Conservation (phyloP, 441 rosid species). For the Corymbia citriodora region DNA sequence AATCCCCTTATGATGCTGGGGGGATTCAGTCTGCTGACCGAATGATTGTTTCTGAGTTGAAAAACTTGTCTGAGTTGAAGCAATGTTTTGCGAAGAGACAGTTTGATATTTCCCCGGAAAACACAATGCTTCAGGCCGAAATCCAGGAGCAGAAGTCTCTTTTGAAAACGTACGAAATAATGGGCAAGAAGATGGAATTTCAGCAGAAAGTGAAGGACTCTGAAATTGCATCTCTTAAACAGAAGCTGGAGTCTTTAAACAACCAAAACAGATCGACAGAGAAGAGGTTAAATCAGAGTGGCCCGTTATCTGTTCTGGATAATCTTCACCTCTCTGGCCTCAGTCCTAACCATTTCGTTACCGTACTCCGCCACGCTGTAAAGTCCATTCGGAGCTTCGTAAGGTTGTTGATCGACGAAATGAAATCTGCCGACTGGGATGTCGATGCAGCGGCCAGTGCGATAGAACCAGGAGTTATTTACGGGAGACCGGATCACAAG, state of each 20-base stretch:
- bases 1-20: conserved; percentile 51
- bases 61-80: conserved; percentile 40
- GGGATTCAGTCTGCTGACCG: conserved; percentile 55
- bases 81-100: conserved; percentile 28
- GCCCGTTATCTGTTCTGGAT: conserved; percentile 16
- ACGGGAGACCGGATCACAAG: conserved; percentile 46
- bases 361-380: conserved; percentile 31
- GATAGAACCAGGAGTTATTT: conserved; percentile 38
- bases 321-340: conserved; percentile 8
- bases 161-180: conserved; percentile 18
- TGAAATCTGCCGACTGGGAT: conserved; percentile 73
- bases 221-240: conserved; percentile 28
- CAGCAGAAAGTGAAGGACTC: conserved; percentile 31
- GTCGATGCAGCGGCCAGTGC: conserved; percentile 46
- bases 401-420: conserved; percentile 55
- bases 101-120: conserved; percentile 18
- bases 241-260: conserved; percentile 33
- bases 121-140: conserved; percentile 24
- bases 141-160: conserved; percentile 18
- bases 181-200: conserved; percentile 35
- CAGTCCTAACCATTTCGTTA: conserved; percentile 4
- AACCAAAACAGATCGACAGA: conserved; percentile 19
- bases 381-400: conserved; percentile 69
- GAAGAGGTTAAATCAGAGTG: conserved; percentile 20
- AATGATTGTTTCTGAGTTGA: conserved; percentile 43